Evolutionary conservation across 1,284 basidiomycete genomes (phyloP).

Genomic region (Thecaphora thlaspeos): DNA sequence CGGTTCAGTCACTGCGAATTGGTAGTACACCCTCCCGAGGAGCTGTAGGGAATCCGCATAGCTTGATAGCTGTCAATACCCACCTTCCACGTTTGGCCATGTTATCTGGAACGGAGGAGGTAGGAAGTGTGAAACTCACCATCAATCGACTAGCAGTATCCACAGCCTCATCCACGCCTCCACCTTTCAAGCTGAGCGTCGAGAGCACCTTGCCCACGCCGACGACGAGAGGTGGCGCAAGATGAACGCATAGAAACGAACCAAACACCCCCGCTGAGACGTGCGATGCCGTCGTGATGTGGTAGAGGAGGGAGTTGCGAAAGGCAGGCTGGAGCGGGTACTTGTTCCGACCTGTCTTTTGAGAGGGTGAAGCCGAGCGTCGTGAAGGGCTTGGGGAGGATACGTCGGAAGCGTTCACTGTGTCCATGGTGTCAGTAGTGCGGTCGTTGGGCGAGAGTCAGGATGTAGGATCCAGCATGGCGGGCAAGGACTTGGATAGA

Average conservation of each 20-base stretch:
- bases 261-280: conserved; percentile 8
- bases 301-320: neutral
- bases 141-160: conserved; percentile 9
- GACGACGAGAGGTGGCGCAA: conserved; percentile 5
- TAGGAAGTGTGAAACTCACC: conserved; percentile 1
- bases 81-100: too few relatives aligned
- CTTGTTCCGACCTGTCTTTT: too few relatives aligned
- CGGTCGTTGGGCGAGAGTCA: too few relatives aligned
- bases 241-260: conserved; percentile 15
- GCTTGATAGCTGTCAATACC: too few relatives aligned
- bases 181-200: neutral
- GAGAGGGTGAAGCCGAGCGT: too few relatives aligned
- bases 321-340: neutral
- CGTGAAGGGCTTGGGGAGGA: too few relatives aligned
- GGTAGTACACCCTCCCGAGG: conserved; percentile 47
- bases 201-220: neutral
- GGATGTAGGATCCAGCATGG: too few relatives aligned
- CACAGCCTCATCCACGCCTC: neutral
- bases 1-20: neutral
- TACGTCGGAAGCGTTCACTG: too few relatives aligned
- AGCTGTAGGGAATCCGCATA: conserved; percentile 33
- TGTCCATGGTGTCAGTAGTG: too few relatives aligned
- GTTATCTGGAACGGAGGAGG: neutral
- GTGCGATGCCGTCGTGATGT: conserved; percentile 6
- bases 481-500: too few relatives aligned